phyloP scores from a whole-genome alignment of 2,329 filamentous ascomycete genomes.

The Epichloe aotearoae region DNA sequence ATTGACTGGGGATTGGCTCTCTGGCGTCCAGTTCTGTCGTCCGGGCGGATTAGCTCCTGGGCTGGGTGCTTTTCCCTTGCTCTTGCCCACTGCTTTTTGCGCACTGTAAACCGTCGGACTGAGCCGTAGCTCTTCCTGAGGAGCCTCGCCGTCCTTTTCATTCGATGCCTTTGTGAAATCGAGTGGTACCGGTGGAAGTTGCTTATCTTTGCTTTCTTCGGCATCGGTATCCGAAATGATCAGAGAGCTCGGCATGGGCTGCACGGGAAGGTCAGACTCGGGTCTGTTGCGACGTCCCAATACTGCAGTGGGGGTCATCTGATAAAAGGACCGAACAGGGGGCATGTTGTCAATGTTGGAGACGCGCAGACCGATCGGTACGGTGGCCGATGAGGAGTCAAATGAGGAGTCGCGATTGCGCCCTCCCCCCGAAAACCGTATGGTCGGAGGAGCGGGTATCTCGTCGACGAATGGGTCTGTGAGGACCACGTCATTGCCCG shows the following conservation, averaged over 20 bases:
- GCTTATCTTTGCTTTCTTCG: not conserved
- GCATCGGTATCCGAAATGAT: not conserved
- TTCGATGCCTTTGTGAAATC: not conserved
- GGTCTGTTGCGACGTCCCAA: not conserved
- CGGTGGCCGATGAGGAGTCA: constrained; percentile 53
- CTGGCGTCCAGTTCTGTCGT: not conserved
- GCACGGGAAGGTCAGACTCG: not conserved
- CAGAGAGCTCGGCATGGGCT: not conserved
- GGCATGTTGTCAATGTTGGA: constrained; percentile 44
- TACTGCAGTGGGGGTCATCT: not conserved
- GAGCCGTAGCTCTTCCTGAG: constrained; percentile 24
- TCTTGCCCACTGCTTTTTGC: constrained; percentile 5
- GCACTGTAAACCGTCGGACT: constrained; percentile 41
- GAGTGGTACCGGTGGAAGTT: constrained; percentile 24
- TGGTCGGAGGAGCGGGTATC: constrained; percentile 29
- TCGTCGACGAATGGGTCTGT: constrained; percentile 2
- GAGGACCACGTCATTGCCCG: not conserved
- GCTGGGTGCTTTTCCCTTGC: not conserved
- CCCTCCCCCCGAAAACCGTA: constrained; percentile 23
- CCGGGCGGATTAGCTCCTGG: not conserved
- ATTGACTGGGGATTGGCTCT: constrained; percentile 1
- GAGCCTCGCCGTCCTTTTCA: constrained; percentile 3
- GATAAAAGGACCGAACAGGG: constrained; percentile 11
- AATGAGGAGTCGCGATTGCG: constrained; percentile 46
- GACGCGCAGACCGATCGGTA: constrained; percentile 57